Evolutionary conservation across 2,329 filamentous ascomycete genomes (phyloP).

Genomic region (Cordyceps javanica): DNA sequence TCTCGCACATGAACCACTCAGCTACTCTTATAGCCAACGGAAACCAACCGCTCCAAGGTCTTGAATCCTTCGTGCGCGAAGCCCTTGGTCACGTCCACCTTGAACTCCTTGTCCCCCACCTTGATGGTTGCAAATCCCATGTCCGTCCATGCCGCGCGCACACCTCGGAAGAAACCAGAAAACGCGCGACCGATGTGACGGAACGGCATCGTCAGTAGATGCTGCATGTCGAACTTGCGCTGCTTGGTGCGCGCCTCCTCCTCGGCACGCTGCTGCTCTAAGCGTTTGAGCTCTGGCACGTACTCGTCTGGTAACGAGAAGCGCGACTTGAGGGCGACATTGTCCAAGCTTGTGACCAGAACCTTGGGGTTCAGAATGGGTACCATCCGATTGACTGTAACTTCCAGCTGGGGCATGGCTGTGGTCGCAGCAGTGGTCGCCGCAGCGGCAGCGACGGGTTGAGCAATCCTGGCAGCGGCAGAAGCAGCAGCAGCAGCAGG

Average conservation of each 20-base stretch:
- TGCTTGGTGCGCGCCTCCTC: slow-evolving; percentile 32
- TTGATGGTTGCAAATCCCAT: slow-evolving; percentile 49
- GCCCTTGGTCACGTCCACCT: slow-evolving; percentile 51
- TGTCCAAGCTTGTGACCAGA: slow-evolving; percentile 29
- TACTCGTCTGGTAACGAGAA: slow-evolving; percentile 33
- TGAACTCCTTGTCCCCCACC: slow-evolving; percentile 44
- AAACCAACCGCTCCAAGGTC: slow-evolving; percentile 50
- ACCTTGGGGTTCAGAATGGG: slow-evolving; percentile 42
- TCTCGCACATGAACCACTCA: background rate
- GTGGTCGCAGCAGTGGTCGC: slow-evolving; percentile 14
- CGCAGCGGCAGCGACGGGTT: slow-evolving; percentile 13
- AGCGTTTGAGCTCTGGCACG: slow-evolving; percentile 29
- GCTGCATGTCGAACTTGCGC: slow-evolving; percentile 46
- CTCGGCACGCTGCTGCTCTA: slow-evolving; percentile 28
- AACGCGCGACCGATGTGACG: slow-evolving; percentile 40
- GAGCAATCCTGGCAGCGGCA: slow-evolving; percentile 10
- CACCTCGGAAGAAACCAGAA: slow-evolving; percentile 35
- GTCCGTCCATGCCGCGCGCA: slow-evolving; percentile 47
- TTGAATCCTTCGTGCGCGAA: slow-evolving; percentile 54
- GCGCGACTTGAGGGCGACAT: slow-evolving; percentile 30
- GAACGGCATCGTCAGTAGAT: slow-evolving; percentile 53
- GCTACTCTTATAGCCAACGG: slow-evolving; percentile 19
- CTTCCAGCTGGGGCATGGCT: slow-evolving; percentile 42
- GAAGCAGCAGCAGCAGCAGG: slow-evolving; percentile 12
- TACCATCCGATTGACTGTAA: slow-evolving; percentile 44